A percentile compares a stretch with the other conserved stretches of the same genome.
Evolutionary conservation across 768 basidiomycete genomes (phyloP).

Genomic region (Mycena latifolia): DNA sequence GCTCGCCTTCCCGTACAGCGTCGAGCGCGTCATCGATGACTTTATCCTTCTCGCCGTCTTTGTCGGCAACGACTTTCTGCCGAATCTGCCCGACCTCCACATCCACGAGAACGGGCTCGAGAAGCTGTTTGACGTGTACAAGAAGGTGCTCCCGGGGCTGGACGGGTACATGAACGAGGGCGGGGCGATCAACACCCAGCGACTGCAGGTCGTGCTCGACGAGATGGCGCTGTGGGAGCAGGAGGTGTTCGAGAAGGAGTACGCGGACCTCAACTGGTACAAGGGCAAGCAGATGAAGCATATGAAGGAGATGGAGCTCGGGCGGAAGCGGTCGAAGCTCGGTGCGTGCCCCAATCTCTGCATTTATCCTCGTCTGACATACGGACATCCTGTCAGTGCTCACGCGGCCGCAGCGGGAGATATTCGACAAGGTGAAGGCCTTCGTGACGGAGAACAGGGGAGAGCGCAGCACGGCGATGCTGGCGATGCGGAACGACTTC

Average conservation of each 20-base stretch:
- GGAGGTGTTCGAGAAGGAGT: conserved; percentile 93
- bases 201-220: conserved; percentile 89
- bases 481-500: conserved; percentile 84
- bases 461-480: conserved; percentile 53
- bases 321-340: conserved; percentile 68
- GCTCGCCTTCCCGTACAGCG: conserved; percentile 85
- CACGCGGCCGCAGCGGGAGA: conserved; percentile 77
- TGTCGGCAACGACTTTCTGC: conserved; percentile 97
- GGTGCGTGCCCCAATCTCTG: conserved; percentile 57
- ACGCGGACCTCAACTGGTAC: conserved; percentile 91
- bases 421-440: conserved; percentile 82
- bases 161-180: conserved; percentile 95
- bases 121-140: conserved; percentile 94
- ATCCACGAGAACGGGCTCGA: conserved; percentile 98
- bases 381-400: conserved; percentile 66
- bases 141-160: conserved; percentile 85
- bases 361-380: neutral
- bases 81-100: conserved; percentile 95
- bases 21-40: conserved; percentile 97
- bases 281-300: conserved; percentile 92
- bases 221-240: conserved; percentile 91
- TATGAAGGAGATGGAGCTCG: conserved; percentile 72
- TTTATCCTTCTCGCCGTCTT: conserved; percentile 97
- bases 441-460: conserved; percentile 71
- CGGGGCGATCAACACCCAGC: conserved; percentile 82